phyloP scores from a whole-genome alignment of 73 alveolate species.

The Breviolum minutum region DNA sequence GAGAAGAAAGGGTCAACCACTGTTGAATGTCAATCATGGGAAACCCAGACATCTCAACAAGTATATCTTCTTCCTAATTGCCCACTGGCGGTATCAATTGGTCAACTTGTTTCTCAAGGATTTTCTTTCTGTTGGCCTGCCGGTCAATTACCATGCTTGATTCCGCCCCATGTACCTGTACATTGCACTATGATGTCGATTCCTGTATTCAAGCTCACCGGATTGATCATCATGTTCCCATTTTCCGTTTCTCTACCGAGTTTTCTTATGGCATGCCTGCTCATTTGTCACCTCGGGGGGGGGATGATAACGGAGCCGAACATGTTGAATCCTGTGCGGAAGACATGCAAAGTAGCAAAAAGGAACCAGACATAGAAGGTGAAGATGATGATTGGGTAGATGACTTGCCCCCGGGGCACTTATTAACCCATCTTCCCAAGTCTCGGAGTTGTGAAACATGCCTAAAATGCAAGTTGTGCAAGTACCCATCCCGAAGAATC shows the following conservation, averaged over 20 bases:
- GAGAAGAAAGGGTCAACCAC: not conserved
- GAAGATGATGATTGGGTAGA: too few relatives aligned
- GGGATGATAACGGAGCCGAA: not conserved
- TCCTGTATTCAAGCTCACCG: not conserved
- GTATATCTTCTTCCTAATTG: not conserved
- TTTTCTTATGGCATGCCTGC: not conserved
- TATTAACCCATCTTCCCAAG: slow-evolving; percentile 2
- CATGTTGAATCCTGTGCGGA: not conserved
- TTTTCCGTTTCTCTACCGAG: not conserved
- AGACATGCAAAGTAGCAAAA: not conserved
- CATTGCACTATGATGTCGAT: too few relatives aligned
- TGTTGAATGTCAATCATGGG: not conserved
- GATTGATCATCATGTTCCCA: slow-evolving; percentile 12
- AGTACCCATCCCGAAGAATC: not conserved
- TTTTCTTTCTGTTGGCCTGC: not conserved
- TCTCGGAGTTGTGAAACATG: not conserved
- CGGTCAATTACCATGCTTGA: not conserved
- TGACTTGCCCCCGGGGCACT: not conserved
- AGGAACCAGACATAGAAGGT: not conserved
- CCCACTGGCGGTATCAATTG: not conserved
- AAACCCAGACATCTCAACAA: not conserved
- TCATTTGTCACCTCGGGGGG: not conserved
- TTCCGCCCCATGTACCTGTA: not conserved
- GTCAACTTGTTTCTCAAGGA: not conserved
- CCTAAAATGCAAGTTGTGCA: not conserved